Conservation (phyloP, 768 basidiomycete species). For the Russula virescens region DNA sequence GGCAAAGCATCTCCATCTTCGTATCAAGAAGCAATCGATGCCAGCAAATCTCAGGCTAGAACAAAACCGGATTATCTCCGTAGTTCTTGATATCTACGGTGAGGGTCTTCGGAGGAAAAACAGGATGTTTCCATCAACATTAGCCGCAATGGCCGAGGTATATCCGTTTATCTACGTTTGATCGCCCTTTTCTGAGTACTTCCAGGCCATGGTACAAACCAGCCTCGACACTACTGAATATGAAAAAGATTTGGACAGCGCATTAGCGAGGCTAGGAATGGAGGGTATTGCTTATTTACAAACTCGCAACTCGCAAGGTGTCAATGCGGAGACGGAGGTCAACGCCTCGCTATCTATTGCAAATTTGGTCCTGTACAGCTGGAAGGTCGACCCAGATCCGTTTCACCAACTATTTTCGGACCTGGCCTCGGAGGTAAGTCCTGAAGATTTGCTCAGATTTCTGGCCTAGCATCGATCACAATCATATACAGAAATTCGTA, state of each 20-base stretch:
- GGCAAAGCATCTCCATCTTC: conserved; percentile 39
- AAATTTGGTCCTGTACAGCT: conserved; percentile 45
- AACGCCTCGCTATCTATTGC: conserved; percentile 44
- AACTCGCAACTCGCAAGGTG: conserved; percentile 30
- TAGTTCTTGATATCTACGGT: conserved; percentile 41
- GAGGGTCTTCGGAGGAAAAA: conserved; percentile 52
- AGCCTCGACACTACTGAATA: conserved; percentile 25
- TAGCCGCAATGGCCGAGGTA: conserved; percentile 53
- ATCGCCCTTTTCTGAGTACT: not conserved
- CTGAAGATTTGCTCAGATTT: not conserved
- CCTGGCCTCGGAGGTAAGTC: conserved; percentile 19
- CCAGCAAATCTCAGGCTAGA: conserved; percentile 6
- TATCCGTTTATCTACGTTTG: not conserved
- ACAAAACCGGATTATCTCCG: conserved; percentile 16
- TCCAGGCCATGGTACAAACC: conserved; percentile 31
- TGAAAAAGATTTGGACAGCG: conserved; percentile 11
- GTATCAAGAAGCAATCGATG: conserved; percentile 15
- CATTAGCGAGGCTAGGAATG: conserved; percentile 9
- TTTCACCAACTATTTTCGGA: conserved; percentile 37
- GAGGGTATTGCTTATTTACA: conserved; percentile 25
- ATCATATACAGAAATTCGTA: conserved; percentile 1
- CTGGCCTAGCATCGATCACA: not conserved
- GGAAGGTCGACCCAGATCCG: conserved; percentile 38
- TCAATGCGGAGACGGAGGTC: conserved; percentile 47
- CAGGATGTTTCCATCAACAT: conserved; percentile 42